Evolutionary conservation across 2,329 filamentous ascomycete species (phyloP).

Genomic region (Diaporthe longicolla): DNA sequence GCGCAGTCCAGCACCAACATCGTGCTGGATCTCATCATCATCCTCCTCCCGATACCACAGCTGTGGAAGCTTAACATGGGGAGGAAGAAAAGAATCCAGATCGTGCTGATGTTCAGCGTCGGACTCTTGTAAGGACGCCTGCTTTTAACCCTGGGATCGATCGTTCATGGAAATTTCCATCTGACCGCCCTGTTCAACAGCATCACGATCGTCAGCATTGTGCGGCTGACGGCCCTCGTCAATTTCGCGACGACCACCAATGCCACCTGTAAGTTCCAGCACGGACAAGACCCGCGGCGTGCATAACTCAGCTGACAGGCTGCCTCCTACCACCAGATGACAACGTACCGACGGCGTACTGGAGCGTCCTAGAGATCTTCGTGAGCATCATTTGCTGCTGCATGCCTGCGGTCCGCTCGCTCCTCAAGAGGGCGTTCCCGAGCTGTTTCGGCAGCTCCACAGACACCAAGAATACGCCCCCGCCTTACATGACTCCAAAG

Average conservation of each 20-base stretch:
- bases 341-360: constrained; percentile 25
- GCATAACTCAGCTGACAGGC: background rate
- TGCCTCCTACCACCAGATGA: background rate
- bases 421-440: constrained; percentile 10
- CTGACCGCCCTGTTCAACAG: background rate
- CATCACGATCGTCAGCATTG: constrained; percentile 25
- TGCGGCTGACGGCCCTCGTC: constrained; percentile 3
- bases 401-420: constrained; percentile 22
- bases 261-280: constrained; percentile 19
- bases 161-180: background rate
- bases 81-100: constrained; percentile 21
- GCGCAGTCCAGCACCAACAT: constrained; percentile 2
- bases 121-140: constrained; percentile 12
- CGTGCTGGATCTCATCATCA: constrained; percentile 24
- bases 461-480: constrained; percentile 6
- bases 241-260: constrained; percentile 19
- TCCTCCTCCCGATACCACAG: constrained; percentile 11
- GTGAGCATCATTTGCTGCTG: constrained; percentile 29
- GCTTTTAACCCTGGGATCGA: no score
- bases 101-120: constrained; percentile 29
- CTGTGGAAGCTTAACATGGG: constrained; percentile 32
- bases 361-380: constrained; percentile 12
- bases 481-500: constrained; percentile 12
- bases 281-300: background rate
- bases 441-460: constrained; percentile 13